phyloP scores from a whole-genome alignment of 176 grass and related monocot genomes.

The Phoenix roebelenii region DNA sequence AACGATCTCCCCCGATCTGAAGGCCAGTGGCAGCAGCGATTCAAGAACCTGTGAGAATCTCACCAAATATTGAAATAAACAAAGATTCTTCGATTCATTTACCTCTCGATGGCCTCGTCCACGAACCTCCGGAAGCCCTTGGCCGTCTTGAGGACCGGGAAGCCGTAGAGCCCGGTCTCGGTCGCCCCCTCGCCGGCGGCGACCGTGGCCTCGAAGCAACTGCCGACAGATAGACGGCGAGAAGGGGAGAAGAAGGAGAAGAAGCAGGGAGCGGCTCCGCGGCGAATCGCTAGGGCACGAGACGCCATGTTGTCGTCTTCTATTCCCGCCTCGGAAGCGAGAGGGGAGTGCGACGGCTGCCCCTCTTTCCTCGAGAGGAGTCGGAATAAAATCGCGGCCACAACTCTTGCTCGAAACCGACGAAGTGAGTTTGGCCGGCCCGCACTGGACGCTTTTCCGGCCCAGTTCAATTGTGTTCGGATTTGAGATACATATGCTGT shows the following conservation, averaged over 20 bases:
- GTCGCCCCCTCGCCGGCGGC: slow-evolving; percentile 9
- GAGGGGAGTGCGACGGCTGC: neutral
- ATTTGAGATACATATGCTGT: too few species aligned
- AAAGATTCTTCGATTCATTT: neutral
- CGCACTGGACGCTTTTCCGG: too few species aligned
- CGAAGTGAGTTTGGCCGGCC: too few species aligned
- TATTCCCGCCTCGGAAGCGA: slow-evolving; percentile 10
- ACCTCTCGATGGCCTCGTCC: slow-evolving; percentile 67
- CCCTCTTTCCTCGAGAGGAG: neutral
- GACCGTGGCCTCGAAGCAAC: neutral
- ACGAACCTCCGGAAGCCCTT: slow-evolving; percentile 89
- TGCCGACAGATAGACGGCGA: neutral
- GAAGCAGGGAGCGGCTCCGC: neutral
- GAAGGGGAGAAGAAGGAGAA: neutral
- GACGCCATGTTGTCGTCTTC: neutral
- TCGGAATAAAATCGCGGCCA: too few species aligned
- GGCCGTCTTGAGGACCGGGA: slow-evolving; percentile 52
- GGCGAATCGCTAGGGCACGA: slow-evolving; percentile 13
- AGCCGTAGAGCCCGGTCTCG: slow-evolving; percentile 58
- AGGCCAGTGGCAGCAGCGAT: slow-evolving; percentile 7
- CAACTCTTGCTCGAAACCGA: too few species aligned
- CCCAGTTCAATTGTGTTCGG: too few species aligned
- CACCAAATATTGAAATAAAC: neutral
- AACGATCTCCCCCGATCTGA: slow-evolving; percentile 73
- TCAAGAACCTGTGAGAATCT: neutral